Evolutionary conservation across 78 protist genomes (phyloP).

Genomic region (Pigoraptor vietnamica): DNA sequence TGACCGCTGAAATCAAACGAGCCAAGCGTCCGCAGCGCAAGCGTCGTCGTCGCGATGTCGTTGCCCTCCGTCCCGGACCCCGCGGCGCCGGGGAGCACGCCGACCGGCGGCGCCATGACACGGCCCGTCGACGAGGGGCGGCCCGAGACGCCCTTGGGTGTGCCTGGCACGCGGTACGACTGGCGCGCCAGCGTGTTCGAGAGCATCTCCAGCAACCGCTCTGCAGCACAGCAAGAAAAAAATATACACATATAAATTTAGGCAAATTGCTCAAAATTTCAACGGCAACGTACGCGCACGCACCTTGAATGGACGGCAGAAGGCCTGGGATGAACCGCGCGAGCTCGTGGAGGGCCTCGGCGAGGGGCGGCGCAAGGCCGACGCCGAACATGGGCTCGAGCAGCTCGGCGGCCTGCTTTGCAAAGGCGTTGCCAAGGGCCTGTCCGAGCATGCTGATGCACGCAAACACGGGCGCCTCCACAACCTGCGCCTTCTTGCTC

Average conservation of each 20-base stretch:
- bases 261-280: no score
- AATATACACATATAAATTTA: no score
- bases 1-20: slow-evolving; percentile 67
- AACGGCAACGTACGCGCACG: no score
- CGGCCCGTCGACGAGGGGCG: not conserved
- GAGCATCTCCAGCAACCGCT: not conserved
- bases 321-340: slow-evolving; percentile 36
- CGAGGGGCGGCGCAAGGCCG: slow-evolving; percentile 27
- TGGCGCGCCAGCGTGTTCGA: not conserved
- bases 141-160: not conserved
- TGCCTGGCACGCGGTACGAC: not conserved
- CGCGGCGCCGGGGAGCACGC: not conserved
- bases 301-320: slow-evolving; percentile 44
- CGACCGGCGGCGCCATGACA: not conserved
- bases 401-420: not conserved
- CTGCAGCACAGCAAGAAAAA: not conserved
- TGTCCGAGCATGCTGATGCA: slow-evolving; percentile 27
- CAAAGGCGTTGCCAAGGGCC: not conserved
- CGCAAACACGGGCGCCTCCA: not conserved
- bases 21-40: slow-evolving; percentile 70
- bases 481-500: not conserved
- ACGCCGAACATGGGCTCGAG: slow-evolving; percentile 27
- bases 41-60: slow-evolving; percentile 34
- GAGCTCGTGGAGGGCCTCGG: slow-evolving; percentile 33
- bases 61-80: not conserved